Evolutionary conservation across 208 protist species (phyloP), one percentile per base, ranked within the genome.

Genomic region (Naegleria fowleri): DNA sequence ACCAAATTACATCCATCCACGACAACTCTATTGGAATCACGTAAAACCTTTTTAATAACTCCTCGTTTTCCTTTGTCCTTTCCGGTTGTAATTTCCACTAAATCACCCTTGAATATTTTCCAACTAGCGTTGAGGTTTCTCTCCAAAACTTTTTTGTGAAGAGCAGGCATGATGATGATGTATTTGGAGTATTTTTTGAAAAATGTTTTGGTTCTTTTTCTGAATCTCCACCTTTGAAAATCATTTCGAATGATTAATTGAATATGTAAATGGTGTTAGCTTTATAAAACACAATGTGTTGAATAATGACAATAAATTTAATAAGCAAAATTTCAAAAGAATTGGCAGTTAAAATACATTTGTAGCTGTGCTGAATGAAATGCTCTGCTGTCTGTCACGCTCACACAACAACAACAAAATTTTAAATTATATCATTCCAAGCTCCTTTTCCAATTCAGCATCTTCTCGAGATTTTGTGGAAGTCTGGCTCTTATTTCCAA

Each of bases 71-170:
- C 91, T 38, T 9, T 39, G 33, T 92, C 91, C 40, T 39, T 48
- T 33, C 91, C 91, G 40, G 38, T 41, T 9, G 91, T 43, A 52
- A 92, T 83, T 43, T 92, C 43, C 5, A 92, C 91, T 36, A 90
- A 83, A 86, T 92, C 91, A 25, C 91, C 91, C 41, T 40, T 88
- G 1, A 92, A 11, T 38, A 92, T 87, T 51, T 41, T 92, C 48
- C 36, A 92, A 25, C 36, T 38, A 22, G 9, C 33, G 41, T 67
- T 29, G 29, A 89, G 33, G 59, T 89, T 89, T 16, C 33, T 36
- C 39, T 36, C 13, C n/a, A 86, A 41, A 19, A 41, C 19, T 40
- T 85, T 87, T 83, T 33, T 13, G 5, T 83, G 79, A 40, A 86
- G 58, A 15, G 48, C 29, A 67, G 86, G 86, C 86, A 89, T 89